A percentile compares a stretch with the other conserved stretches of the same genome.
phyloP scores from a whole-genome alignment of 192 early-diverging fungal species.

The Diversispora epigaea region DNA sequence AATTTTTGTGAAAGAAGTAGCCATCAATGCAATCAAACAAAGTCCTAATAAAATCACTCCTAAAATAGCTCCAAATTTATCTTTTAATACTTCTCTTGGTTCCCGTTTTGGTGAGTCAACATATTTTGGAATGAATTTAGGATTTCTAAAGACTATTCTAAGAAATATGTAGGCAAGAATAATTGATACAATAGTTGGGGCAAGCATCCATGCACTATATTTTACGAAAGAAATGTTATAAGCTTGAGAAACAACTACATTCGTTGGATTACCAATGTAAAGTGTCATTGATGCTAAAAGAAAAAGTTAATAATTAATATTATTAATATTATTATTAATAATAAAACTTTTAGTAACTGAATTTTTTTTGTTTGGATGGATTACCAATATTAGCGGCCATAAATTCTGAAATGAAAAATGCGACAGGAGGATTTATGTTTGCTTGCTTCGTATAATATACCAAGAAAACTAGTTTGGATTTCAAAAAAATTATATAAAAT shows the following conservation, averaged over 20 bases:
- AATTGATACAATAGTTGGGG: conserved; percentile 63
- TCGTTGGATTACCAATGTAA: conserved; percentile 88
- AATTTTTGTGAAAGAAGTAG: conserved; percentile 67
- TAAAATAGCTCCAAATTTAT: conserved; percentile 62
- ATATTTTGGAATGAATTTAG: conserved; percentile 48
- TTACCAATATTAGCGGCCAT: conserved; percentile 71
- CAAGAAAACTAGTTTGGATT: conserved; percentile 68
- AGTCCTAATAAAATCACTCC: conserved; percentile 53
- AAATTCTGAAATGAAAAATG: conserved; percentile 78
- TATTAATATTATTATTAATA: not conserved
- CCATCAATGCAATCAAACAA: conserved; percentile 67
- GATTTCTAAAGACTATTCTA: conserved; percentile 50
- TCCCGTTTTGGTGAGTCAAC: conserved; percentile 47
- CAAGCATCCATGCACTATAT: conserved; percentile 83
- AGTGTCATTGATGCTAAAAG: conserved; percentile 69
- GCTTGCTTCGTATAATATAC: conserved; percentile 69
- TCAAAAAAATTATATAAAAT: not conserved
- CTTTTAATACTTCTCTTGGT: conserved; percentile 53
- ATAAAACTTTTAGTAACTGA: not conserved
- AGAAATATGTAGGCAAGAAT: conserved; percentile 55
- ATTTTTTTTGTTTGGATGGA: not conserved
- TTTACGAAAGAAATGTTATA: conserved; percentile 68
- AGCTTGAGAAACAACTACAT: conserved; percentile 81
- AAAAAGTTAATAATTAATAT: not conserved
- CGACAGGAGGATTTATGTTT: conserved; percentile 55